Base-by-base conservation (phyloP, 1,284 basidiomycete genomes). In the Irpex sp. region DNA sequence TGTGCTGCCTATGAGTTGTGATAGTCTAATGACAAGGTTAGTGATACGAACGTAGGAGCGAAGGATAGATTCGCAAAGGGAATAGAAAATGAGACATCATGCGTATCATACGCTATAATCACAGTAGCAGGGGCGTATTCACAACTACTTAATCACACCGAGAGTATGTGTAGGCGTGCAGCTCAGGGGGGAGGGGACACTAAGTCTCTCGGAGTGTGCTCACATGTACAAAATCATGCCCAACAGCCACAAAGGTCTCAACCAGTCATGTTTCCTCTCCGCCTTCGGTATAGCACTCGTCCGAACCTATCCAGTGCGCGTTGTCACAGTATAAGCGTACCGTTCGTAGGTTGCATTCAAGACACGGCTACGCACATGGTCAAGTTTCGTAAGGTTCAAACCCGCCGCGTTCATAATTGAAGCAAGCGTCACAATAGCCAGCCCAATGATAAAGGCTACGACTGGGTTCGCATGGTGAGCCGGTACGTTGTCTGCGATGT, bases 341-440 rank as follows among this genome's bases (percentile, higher is more conserved):
- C 28, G 28, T 33, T 7, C 28, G 28, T 7, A 59, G 59, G 37
- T 61, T 59, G 7, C 62, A 18, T 18, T 42, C 8, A 23, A 10
- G 48, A n/a, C 5, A 23, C 4, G 4, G 61, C 18, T 35, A 69
- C 82, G 64, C 65, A 89, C 89, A 82, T 92, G 90, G 73, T 94
- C 91, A 39, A 93, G 75, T 72, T 94, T 94, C 52, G 89, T 91
- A 63, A 94, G 76, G 71, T 93, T 94, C 54, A 94, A 78, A 21
- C 93, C 92, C 1, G 88, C 90, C 48, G 92, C 93, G 68, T 94
- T 94, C 66, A 93, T 79, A 14, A 94, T 82, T 6, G 88, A 91
- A 0, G 93, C 89, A 14, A 90, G 77, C 2, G 90, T 76, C 52
- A 93, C 84, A 68, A 94, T 94, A 47, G 85, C 74, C 59, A 94